A percentile compares a stretch with the other conserved stretches of the same genome.
Evolutionary conservation across 805 yeast genomes (phyloP).

Genomic region (Cyberlindnera nakhonratchasimensis): DNA sequence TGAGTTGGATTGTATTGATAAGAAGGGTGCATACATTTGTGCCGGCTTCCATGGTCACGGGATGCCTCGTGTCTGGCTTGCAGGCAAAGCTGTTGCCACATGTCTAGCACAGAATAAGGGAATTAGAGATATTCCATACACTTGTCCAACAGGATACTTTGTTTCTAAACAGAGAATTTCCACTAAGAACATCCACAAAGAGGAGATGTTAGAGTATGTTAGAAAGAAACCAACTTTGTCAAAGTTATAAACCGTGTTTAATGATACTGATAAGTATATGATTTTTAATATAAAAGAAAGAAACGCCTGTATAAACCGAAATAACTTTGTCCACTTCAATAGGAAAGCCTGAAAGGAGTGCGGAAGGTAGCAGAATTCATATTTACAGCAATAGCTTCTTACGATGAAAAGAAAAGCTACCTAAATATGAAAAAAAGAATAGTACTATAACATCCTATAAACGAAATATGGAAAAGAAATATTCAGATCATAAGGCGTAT

Average conservation of each 20-base stretch:
- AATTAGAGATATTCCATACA: slow-evolving; percentile 16
- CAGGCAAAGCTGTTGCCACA: slow-evolving; percentile 39
- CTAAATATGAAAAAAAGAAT: neutral
- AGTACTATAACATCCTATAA: too few species aligned
- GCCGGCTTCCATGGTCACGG: slow-evolving; percentile 53
- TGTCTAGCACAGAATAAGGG: slow-evolving; percentile 17
- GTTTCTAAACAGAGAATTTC: slow-evolving; percentile 21
- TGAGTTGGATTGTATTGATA: slow-evolving; percentile 29
- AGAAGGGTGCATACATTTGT: slow-evolving; percentile 34
- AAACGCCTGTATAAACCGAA: neutral
- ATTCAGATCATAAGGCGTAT: slow-evolving; percentile 21
- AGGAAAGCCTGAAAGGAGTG: too few species aligned
- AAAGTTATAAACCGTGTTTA: neutral
- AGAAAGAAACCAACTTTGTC: slow-evolving; percentile 5
- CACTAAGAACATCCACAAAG: slow-evolving; percentile 13
- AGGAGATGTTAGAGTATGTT: slow-evolving; percentile 8
- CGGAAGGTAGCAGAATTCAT: neutral
- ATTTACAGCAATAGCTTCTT: neutral
- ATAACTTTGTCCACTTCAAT: neutral
- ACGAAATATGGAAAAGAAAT: neutral
- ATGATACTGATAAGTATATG: too few species aligned
- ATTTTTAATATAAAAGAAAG: neutral
- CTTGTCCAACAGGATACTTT: slow-evolving; percentile 20
- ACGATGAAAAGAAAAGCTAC: neutral
- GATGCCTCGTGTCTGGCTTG: slow-evolving; percentile 43